These are phyloP conservation scores for Coemansia sp. DNA, from an alignment of 192 early-diverging fungal species.

Conservation along the genomic window DNA sequence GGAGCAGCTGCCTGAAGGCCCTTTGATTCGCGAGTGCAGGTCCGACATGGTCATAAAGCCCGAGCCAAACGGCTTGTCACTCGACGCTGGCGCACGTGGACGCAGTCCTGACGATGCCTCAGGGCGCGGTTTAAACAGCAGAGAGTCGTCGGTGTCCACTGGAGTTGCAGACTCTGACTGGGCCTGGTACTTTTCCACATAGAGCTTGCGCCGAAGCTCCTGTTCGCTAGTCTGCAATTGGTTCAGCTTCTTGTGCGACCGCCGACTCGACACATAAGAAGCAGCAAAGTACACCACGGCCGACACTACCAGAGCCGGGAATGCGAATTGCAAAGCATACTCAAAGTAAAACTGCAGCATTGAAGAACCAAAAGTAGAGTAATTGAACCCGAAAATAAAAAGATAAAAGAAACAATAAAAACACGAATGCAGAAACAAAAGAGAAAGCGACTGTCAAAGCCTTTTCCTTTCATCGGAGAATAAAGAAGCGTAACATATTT, in stretches of 20 bases:
- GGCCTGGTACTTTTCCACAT: constrained; percentile 8
- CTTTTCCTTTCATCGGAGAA: neutral
- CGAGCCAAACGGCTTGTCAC: constrained; percentile 25
- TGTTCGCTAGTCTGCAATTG: constrained; percentile 8
- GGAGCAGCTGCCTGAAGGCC: constrained; percentile 10
- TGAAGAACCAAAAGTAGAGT: neutral
- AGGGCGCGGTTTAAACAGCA: neutral
- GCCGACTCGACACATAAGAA: neutral
- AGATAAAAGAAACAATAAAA: constrained; percentile 2
- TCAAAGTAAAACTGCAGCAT: constrained; percentile 12
- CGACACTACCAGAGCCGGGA: constrained; percentile 23
- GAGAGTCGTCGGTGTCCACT: neutral
- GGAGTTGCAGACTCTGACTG: neutral
- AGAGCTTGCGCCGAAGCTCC: constrained; percentile 11
- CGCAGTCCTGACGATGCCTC: constrained; percentile 14
- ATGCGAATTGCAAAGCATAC: constrained; percentile 15
- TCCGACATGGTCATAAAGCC: constrained; percentile 26
- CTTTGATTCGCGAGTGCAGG: constrained; percentile 21
- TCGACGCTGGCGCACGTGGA: constrained; percentile 19
- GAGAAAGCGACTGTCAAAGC: neutral
- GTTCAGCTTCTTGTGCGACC: neutral
- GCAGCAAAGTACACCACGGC: constrained; percentile 12
- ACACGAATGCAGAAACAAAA: constrained; percentile 5
- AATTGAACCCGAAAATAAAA: constrained; percentile 5
- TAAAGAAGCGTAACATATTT: too few species aligned